Base-by-base conservation (phyloP, 1,139 yeast genomes). In the Hemisphaericaspora lyxosophila region DNA sequence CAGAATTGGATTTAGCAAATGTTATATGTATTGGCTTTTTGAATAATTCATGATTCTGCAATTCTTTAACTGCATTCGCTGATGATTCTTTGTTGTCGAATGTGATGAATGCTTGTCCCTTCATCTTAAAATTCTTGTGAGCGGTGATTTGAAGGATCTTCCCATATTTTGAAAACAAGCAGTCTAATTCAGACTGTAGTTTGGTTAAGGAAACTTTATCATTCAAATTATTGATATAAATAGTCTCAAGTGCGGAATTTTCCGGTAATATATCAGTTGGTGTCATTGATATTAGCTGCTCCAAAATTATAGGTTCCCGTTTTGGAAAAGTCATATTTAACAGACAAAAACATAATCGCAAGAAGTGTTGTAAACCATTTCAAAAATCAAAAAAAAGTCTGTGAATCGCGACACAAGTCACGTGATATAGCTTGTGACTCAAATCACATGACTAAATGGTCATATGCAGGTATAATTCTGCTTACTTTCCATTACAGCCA, bases 51-150 rank as follows among this genome's bases (percentile, higher is more conserved):
- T 59, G 51, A 2, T 76, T 72, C 37, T 78, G 61, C 31, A 77
- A 54, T 5, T 54, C 63, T 5, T 62, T 56, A 14, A 75, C 52
- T 0, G 94, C 94, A 22, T 53, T 51, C 3, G 51, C 44, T 0
- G 94, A 85, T 6, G 65, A 57, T 3, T 64, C 62, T 1, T 55
- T 50, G 15, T 60, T 55, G 3, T 63, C 69, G 46, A 80, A 82
- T 0, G 90, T 82, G 5, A 92, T 71, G 59, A 89, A 92, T 2
- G 96, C 96, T 59, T 89, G 97, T 2, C 96, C 96, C 40, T 81
- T 72, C 74, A 85, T 70, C 41, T 70, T 73, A 19, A 85, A 53
- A 50, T 80, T 82, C 46, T 73, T 73, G 45, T 80, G 82, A 1
- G 89, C 80, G 1, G 78, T 69, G 6, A 88, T 62, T 30, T 75